These are phyloP conservation scores for Chrysosporium queenslandicum DNA, from an alignment of 2,329 filamentous ascomycete genomes.

Conservation along the genomic window DNA sequence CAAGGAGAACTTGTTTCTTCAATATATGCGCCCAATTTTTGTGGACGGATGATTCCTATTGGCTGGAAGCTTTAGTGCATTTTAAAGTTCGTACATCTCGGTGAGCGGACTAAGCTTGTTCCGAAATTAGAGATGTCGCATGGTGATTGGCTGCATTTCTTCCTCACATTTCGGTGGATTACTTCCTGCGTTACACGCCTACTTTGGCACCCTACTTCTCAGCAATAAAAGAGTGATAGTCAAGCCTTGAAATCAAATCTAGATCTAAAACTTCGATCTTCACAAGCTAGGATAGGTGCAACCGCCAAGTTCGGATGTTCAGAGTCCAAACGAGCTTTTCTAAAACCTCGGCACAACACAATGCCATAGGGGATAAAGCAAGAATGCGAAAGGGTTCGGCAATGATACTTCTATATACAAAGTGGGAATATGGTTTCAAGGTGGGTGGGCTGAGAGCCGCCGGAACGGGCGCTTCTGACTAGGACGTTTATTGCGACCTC, in stretches of 20 bases:
- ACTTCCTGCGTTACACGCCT: no score
- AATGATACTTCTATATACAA: background rate
- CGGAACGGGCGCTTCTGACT: background rate
- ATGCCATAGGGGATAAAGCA: background rate
- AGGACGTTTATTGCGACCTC: constrained; percentile 21
- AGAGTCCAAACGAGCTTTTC: background rate
- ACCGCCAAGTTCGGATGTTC: no score
- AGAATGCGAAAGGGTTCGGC: background rate
- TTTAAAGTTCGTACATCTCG: background rate
- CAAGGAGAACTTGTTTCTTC: background rate
- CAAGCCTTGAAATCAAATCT: no score
- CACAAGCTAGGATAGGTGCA: background rate
- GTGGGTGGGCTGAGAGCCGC: background rate
- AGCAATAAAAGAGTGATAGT: no score
- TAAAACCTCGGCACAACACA: no score
- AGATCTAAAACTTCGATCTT: no score
- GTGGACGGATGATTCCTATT: background rate
- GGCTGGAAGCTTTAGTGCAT: background rate
- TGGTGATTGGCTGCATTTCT: background rate
- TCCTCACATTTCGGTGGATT: no score
- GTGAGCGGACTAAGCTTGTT: background rate
- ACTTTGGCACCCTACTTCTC: no score
- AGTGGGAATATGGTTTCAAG: background rate
- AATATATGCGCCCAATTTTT: background rate
- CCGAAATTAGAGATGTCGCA: background rate